Evolutionary conservation across 257 asterid species (phyloP).

Genomic region (Solanum chmielewskii): DNA sequence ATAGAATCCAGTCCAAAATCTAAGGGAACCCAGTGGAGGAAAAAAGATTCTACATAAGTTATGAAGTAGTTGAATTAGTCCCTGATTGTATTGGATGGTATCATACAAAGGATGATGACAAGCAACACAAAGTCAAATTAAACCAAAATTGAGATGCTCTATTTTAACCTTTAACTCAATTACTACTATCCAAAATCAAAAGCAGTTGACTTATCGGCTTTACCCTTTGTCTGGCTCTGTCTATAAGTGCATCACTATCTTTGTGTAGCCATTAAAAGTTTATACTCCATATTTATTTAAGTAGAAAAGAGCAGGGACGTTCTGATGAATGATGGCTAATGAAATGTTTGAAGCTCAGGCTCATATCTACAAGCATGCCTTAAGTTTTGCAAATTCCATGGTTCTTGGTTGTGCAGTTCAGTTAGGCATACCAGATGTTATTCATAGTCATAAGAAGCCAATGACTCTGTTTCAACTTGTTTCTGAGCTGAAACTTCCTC

Average conservation of each 20-base stretch:
- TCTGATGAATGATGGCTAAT: background rate
- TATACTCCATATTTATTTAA: background rate
- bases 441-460: slow-evolving; percentile 11
- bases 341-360: slow-evolving; percentile 8
- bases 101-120: background rate
- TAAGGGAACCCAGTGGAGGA: no score
- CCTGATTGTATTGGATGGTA: background rate
- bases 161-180: no score
- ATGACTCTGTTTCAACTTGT: slow-evolving; percentile 2
- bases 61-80: background rate
- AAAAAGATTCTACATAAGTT: no score
- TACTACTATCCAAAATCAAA: background rate
- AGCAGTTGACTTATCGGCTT: background rate
- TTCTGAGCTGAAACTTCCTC: background rate
- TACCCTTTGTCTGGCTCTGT: background rate
- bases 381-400: slow-evolving; percentile 7
- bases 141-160: background rate
- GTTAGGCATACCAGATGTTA: slow-evolving; percentile 3
- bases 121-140: background rate
- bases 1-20: no score
- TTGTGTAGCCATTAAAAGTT: background rate
- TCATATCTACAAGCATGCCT: slow-evolving; percentile 5
- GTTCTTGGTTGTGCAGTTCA: slow-evolving; percentile 8
- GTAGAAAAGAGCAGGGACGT: background rate
- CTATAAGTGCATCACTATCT: background rate